Conservation (phyloP, 306 rosid genomes). For the Bauhinia variegata region DNA sequence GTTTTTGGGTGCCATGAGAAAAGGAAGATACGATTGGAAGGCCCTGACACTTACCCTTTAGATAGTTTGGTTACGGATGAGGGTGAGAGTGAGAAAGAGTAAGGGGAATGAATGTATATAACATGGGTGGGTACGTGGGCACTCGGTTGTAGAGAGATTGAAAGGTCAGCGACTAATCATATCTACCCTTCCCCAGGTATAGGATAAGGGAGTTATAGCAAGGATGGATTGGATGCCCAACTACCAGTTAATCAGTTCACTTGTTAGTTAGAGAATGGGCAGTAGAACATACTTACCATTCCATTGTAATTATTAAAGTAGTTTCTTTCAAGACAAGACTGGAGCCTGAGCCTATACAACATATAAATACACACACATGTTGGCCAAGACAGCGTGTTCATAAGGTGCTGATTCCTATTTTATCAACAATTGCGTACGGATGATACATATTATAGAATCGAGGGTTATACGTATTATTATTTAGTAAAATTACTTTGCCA, state of each 20-base stretch:
- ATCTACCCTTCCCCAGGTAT: conserved; percentile 28
- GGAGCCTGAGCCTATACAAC: no score
- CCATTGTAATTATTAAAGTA: background rate
- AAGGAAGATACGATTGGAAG: background rate
- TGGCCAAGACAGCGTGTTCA: no score
- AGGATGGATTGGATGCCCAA: conserved; percentile 12
- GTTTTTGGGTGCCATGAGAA: conserved; percentile 38
- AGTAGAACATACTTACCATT: background rate
- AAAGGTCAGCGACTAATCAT: background rate
- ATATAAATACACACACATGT: no score
- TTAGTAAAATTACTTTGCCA: no score
- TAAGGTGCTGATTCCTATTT: no score
- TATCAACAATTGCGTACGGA: no score
- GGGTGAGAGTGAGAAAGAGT: background rate
- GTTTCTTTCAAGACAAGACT: no score
- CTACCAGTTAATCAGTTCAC: conserved; percentile 28
- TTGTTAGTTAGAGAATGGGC: background rate
- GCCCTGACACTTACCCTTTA: background rate
- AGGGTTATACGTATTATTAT: no score
- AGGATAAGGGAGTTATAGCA: no score
- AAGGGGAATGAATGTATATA: background rate
- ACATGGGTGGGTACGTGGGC: background rate
- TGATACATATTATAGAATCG: no score
- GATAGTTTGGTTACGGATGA: background rate
- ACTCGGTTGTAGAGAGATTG: background rate